These are phyloP conservation scores for Pestalotiopsis sp. DNA, from an alignment of 2,329 filamentous ascomycete species.

Conservation along the genomic window DNA sequence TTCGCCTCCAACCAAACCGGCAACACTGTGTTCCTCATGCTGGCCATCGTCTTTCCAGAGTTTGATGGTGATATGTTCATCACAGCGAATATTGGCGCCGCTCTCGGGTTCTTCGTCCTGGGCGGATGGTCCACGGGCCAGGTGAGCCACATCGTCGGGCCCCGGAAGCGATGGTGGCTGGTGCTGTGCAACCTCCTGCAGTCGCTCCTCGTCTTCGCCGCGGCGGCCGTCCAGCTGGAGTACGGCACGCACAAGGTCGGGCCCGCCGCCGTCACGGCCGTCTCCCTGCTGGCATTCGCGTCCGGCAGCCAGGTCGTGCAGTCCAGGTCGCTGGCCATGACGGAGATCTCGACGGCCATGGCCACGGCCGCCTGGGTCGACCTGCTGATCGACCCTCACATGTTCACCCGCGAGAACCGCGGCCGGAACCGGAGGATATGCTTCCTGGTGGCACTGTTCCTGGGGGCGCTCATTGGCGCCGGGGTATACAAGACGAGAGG, in stretches of 20 bases:
- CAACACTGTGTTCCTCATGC: conserved; percentile 60
- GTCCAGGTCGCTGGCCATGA: conserved; percentile 52
- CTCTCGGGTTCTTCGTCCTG: conserved; percentile 55
- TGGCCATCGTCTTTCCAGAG: conserved; percentile 50
- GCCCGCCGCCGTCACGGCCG: conserved; percentile 39
- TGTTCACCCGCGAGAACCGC: conserved; percentile 48
- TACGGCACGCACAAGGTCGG: conserved; percentile 37
- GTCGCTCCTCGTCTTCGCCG: conserved; percentile 52
- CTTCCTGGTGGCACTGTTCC: conserved; percentile 48
- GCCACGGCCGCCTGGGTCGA: conserved; percentile 64
- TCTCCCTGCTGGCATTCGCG: conserved; percentile 54
- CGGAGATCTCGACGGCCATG: conserved; percentile 66
- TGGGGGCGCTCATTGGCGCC: conserved; percentile 53
- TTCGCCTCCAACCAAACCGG: conserved; percentile 67
- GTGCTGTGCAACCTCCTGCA: conserved; percentile 56
- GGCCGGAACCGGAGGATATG: conserved; percentile 48
- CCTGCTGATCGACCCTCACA: conserved; percentile 52
- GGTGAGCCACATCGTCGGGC: conserved; percentile 51
- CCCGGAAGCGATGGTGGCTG: conserved; percentile 53
- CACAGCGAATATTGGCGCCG: conserved; percentile 53
- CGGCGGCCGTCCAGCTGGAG: conserved; percentile 47
- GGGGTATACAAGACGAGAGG: conserved; percentile 44
- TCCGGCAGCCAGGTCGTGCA: conserved; percentile 61
- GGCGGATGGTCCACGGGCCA: conserved; percentile 59
- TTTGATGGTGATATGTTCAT: conserved; percentile 49